Evolutionary conservation across 768 basidiomycete species (phyloP).

Genomic region (Boletus rex-veris): DNA sequence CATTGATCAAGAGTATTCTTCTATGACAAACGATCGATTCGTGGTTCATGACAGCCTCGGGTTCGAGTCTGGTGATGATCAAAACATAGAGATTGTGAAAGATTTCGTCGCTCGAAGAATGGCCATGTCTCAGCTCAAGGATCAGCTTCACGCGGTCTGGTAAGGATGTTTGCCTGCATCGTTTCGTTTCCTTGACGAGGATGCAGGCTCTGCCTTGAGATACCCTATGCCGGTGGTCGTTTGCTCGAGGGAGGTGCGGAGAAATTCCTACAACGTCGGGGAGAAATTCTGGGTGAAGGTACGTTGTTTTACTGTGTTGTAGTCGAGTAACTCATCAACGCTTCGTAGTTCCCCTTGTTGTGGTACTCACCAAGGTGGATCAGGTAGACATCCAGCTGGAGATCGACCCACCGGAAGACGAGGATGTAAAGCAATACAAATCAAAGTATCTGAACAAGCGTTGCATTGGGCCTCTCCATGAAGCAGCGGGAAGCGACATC

Average conservation of each 20-base stretch:
- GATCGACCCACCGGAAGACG: background rate
- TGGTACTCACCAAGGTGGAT: conserved; percentile 17
- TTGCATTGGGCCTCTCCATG: background rate
- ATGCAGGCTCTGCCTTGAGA: conserved; percentile 16
- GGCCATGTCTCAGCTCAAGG: background rate
- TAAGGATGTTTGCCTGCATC: background rate
- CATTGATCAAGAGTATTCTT: conserved; percentile 5
- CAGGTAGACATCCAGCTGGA: conserved; percentile 1
- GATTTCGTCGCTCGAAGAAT: conserved; percentile 2
- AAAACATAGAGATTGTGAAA: background rate
- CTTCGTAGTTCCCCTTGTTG: conserved; percentile 6
- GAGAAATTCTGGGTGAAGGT: conserved; percentile 9
- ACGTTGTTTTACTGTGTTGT: background rate
- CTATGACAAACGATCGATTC: too few species aligned
- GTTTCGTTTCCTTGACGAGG: background rate
- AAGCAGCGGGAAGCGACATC: background rate
- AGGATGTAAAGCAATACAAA: background rate
- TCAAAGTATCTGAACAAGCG: background rate
- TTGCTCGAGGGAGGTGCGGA: conserved; percentile 13
- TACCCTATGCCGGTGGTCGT: conserved; percentile 11
- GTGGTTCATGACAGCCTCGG: too few species aligned
- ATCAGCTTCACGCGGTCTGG: conserved; percentile 16
- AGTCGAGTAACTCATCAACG: background rate
- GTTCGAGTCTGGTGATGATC: too few species aligned
- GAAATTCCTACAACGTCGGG: background rate